A percentile compares a stretch with the other conserved stretches of the same genome.
Evolutionary conservation across 768 basidiomycete species (phyloP).

Genomic region (Mycena sanguinolenta): DNA sequence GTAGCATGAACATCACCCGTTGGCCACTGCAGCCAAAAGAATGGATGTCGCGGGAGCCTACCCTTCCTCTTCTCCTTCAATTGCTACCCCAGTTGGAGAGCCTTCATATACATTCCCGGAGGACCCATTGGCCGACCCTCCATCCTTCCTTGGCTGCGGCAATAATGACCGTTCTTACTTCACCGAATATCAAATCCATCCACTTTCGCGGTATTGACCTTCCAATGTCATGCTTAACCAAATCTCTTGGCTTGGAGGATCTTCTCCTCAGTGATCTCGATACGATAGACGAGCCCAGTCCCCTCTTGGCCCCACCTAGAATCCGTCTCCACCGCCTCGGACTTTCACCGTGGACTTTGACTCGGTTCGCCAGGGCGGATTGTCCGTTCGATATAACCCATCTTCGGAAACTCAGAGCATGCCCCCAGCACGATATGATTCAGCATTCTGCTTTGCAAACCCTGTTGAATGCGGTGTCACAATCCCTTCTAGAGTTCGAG

Average conservation of each 20-base stretch:
- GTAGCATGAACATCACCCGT: no score
- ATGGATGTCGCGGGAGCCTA: neutral
- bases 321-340: neutral
- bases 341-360: neutral
- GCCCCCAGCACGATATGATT: neutral
- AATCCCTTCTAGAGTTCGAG: constrained; percentile 4
- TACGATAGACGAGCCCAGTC: neutral
- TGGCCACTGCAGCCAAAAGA: neutral
- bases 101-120: constrained; percentile 2
- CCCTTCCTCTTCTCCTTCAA: neutral
- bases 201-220: constrained; percentile 3
- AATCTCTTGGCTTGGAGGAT: no score
- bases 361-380: neutral
- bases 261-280: constrained; percentile 2
- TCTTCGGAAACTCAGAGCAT: constrained; percentile 11
- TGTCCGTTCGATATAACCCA: neutral
- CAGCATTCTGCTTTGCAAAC: neutral
- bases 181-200: neutral
- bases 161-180: neutral
- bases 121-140: neutral
- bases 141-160: neutral
- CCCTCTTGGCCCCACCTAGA: no score
- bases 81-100: neutral
- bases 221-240: no score
- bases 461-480: neutral